Evolutionary conservation across 768 basidiomycete genomes (phyloP).

Genomic region (Pleurotus salmoneostramineus): DNA sequence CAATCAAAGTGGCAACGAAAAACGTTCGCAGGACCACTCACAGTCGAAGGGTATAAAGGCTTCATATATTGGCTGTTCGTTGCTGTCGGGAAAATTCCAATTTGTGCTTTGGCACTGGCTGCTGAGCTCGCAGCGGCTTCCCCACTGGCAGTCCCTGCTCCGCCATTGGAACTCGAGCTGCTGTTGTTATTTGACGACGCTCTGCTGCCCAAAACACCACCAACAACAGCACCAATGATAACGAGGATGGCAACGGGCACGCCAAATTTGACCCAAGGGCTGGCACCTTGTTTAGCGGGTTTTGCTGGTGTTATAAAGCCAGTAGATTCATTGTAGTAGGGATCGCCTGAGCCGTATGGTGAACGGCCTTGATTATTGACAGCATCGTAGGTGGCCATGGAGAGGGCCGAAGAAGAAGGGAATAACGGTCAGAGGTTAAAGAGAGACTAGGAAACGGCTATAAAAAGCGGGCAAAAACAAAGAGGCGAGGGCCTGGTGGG

Average conservation of each 20-base stretch:
- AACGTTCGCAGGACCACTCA: constrained; percentile 37
- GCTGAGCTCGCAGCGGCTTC: constrained; percentile 51
- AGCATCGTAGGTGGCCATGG: constrained; percentile 10
- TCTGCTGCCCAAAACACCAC: constrained; percentile 74
- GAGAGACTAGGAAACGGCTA: neutral
- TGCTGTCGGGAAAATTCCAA: constrained; percentile 69
- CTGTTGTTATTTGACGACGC: constrained; percentile 24
- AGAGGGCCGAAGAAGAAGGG: neutral
- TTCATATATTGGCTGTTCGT: constrained; percentile 79
- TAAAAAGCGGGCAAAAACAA: neutral
- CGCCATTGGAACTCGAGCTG: constrained; percentile 32
- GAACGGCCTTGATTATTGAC: constrained; percentile 23
- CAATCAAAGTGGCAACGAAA: neutral
- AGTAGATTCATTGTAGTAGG: constrained; percentile 66
- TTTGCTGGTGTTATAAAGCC: constrained; percentile 57
- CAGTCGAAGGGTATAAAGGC: constrained; percentile 86
- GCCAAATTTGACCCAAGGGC: constrained; percentile 76
- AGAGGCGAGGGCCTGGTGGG: neutral
- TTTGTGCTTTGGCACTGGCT: constrained; percentile 52
- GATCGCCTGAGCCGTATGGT: constrained; percentile 62
- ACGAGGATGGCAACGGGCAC: constrained; percentile 62
- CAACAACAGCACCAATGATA: constrained; percentile 66
- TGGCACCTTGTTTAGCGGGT: constrained; percentile 47
- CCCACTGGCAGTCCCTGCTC: constrained; percentile 35
- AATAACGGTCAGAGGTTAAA: constrained; percentile 3